Conservation (phyloP, 306 rosid species). For the Psophocarpus tetragonolobus region DNA sequence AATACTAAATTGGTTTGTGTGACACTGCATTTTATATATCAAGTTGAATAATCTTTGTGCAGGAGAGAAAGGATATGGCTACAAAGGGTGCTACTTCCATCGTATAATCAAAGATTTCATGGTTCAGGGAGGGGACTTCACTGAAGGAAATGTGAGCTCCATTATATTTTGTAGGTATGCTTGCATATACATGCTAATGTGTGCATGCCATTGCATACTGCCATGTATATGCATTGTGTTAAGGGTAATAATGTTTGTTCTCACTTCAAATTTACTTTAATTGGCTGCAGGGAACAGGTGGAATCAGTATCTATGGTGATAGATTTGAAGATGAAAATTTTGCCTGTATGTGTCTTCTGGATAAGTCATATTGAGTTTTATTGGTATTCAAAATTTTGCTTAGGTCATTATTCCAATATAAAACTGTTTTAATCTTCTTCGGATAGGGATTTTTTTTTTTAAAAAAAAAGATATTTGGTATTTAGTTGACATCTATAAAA, state of each 20-base stretch:
- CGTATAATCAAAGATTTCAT: conserved; percentile 81
- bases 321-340: conserved; percentile 76
- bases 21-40: background rate
- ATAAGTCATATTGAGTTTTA: conserved; percentile 18
- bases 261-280: conserved; percentile 27
- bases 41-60: conserved; percentile 33
- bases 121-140: conserved; percentile 98
- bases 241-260: background rate
- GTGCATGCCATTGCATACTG: background rate
- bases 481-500: background rate
- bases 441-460: background rate
- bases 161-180: conserved; percentile 21
- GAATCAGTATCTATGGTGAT: conserved; percentile 80
- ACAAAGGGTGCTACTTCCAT: conserved; percentile 77
- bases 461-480: background rate
- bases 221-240: background rate
- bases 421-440: background rate
- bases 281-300: conserved; percentile 87
- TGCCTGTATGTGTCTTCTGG: conserved; percentile 49
- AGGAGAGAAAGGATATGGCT: conserved; percentile 97
- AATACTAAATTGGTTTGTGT: background rate
- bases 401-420: background rate
- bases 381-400: conserved; percentile 1
- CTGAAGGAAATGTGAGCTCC: conserved; percentile 69
- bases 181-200: background rate